Base-by-base conservation (phyloP, 371 early-diverging fungal genomes). In the Mortierella sp. region DNA sequence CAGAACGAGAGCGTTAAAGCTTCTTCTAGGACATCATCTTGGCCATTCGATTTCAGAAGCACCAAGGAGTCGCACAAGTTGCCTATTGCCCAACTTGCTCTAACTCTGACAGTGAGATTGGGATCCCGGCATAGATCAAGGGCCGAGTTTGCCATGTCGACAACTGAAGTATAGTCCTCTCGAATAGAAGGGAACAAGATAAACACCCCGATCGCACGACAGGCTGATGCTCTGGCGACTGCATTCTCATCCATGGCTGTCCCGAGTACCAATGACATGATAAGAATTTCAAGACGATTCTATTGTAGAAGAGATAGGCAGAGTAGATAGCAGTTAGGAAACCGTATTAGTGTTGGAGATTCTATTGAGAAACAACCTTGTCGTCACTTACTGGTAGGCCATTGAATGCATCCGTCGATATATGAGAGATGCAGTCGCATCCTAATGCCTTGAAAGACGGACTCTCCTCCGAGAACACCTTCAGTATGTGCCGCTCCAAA, bases 61-160 rank as follows among this genome's bases (percentile, higher is more conserved):
- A 92, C 93, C 19, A 95, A 79, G 0, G 94, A 90, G 81, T 95
- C 96, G 68, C 94, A 92, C 50, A 95, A 72, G 84, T 96, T 96
- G 14, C 93, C 96, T 26, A 95, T 88, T 0, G 96, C 94, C 96
- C 96, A 96, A 79, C 94, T 94, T 0, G 93, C 94, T 45, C 95
- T 88, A 1, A 95, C 90, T 52, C 94, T 89, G 3, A 96, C 95
- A 19, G 90, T 70, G 45, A 95, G 73, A 24, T 89, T 89, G 42
- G 87, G 77, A 70, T 95, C 94, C 44, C 74, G 75, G 28, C 82
- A 81, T 44, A 83, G 57, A 10, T 73, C 79, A 26, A 87, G 76
- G 13, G 76, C 85, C 34, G 79, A 75, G n/a, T 45, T 75, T 4
- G 79, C 80, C 77, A 85, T 78, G n/a, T 87, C 82, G 31, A 75